Percentiles rank a stretch among this genome's conserved stretches.
phyloP scores from a whole-genome alignment of 169 alveolate genomes.

The Cryptosporidium xiaoi region DNA sequence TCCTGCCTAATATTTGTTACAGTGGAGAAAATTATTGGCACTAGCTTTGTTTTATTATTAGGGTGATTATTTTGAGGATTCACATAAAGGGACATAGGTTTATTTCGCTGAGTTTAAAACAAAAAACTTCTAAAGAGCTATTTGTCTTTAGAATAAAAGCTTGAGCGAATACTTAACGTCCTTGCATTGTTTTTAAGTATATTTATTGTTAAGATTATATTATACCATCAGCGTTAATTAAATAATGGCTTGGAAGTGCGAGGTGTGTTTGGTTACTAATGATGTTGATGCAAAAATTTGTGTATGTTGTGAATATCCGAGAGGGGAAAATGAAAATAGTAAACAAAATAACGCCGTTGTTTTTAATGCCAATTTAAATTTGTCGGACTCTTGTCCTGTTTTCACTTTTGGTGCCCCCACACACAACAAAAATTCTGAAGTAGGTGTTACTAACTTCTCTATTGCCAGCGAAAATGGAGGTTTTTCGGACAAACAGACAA shows the following conservation, averaged over 20 bases:
- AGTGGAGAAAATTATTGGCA: too few species aligned
- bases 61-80: too few species aligned
- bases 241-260: conserved; percentile 68
- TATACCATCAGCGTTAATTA: background rate
- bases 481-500: background rate
- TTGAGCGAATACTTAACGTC: too few species aligned
- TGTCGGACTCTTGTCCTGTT: conserved; percentile 36
- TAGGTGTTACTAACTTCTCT: background rate
- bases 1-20: too few species aligned
- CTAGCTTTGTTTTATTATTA: too few species aligned
- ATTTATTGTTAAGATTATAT: too few species aligned
- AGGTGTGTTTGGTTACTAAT: conserved; percentile 66
- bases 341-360: background rate
- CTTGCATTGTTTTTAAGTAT: too few species aligned
- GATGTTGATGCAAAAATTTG: conserved; percentile 60
- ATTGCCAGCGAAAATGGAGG: background rate
- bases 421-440: too few species aligned
- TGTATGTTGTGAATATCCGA: conserved; percentile 65
- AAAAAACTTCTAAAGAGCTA: too few species aligned
- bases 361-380: background rate
- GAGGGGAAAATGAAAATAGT: background rate
- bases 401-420: conserved; percentile 50
- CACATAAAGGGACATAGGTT: too few species aligned
- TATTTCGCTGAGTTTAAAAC: too few species aligned
- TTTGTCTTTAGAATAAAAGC: too few species aligned